These are phyloP conservation scores for Pleurotus platypus DNA, from an alignment of 768 basidiomycete species.

Conservation along the genomic window DNA sequence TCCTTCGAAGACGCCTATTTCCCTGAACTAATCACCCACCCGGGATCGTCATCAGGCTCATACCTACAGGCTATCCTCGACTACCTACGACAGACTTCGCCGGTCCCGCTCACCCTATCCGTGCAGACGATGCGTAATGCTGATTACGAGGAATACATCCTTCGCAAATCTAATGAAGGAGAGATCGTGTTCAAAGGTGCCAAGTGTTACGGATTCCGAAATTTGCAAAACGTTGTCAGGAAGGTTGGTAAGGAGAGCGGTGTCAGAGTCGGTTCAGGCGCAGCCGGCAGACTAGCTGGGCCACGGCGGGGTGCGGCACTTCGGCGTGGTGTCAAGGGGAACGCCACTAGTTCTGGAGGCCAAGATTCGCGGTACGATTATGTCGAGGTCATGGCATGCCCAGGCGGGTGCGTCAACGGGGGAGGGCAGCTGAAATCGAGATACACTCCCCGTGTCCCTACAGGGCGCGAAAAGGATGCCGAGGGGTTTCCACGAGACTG, in stretches of 20 bases:
- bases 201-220: conserved; percentile 96
- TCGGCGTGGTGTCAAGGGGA: conserved; percentile 10
- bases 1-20: conserved; percentile 25
- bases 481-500: conserved; percentile 69
- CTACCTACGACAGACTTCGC: conserved; percentile 40
- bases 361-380: conserved; percentile 68
- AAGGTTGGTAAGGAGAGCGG: conserved; percentile 88
- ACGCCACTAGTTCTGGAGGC: conserved; percentile 23
- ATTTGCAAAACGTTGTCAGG: conserved; percentile 93
- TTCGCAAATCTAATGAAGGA: conserved; percentile 40
- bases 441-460: conserved; percentile 11
- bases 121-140: conserved; percentile 62
- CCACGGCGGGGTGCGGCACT: conserved; percentile 28
- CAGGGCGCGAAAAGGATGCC: conserved; percentile 29
- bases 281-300: conserved; percentile 46
- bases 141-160: conserved; percentile 75
- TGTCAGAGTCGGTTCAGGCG: conserved; percentile 66
- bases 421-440: conserved; percentile 76
- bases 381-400: conserved; percentile 99
- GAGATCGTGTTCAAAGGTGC: conserved; percentile 85
- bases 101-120: conserved; percentile 43
- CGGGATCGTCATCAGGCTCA: conserved; percentile 88
- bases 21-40: conserved; percentile 74
- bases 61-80: conserved; percentile 81
- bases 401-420: conserved; percentile 95